phyloP scores from a whole-genome alignment of 768 basidiomycete species.

The Termitomyces sp. region DNA sequence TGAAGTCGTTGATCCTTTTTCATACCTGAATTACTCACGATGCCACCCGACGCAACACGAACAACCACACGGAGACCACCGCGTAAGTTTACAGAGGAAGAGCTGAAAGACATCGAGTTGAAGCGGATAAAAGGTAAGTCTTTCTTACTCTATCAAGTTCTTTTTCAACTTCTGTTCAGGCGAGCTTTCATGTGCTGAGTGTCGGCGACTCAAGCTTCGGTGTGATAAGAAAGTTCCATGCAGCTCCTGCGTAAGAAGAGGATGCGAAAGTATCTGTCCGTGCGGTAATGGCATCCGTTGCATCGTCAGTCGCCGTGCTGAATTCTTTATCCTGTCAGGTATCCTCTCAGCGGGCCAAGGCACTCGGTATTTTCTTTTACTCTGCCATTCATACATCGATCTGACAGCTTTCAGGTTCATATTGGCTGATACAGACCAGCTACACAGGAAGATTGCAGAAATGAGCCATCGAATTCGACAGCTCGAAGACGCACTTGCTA shows the following conservation, averaged over 20 bases:
- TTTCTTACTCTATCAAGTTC: neutral
- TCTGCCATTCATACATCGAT: neutral
- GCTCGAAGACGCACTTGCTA: constrained; percentile 63
- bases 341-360: constrained; percentile 50
- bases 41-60: constrained; percentile 42
- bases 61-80: constrained; percentile 34
- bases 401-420: constrained; percentile 44
- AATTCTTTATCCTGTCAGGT: constrained; percentile 21
- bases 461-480: constrained; percentile 69
- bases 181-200: constrained; percentile 53
- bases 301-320: neutral
- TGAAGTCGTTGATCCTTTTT: neutral
- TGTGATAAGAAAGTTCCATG: constrained; percentile 54
- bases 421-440: constrained; percentile 60
- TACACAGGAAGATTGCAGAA: constrained; percentile 62
- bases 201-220: constrained; percentile 44
- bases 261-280: constrained; percentile 65
- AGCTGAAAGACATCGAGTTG: constrained; percentile 47
- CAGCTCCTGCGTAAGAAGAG: constrained; percentile 48
- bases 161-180: constrained; percentile 23
- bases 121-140: constrained; percentile 43
- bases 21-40: constrained; percentile 8
- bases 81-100: constrained; percentile 45
- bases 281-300: constrained; percentile 32
- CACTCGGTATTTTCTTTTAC: constrained; percentile 29